phyloP scores from a whole-genome alignment of 116 monocot genomes.

The Thalassia testudinum region DNA sequence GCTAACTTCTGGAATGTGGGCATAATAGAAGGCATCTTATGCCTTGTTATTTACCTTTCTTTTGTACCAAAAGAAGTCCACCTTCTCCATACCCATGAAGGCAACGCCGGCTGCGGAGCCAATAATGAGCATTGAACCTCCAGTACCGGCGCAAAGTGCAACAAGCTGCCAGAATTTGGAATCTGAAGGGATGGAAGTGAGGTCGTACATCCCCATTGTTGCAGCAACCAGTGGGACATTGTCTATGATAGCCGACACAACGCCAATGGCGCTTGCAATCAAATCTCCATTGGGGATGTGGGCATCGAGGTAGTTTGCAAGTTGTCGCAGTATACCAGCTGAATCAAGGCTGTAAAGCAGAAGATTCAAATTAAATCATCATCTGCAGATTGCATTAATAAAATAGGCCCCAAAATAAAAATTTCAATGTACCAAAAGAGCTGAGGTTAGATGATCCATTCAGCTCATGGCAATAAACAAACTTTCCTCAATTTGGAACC shows the following conservation, averaged over 20 bases:
- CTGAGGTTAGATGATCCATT: too few relatives aligned
- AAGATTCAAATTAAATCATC: too few relatives aligned
- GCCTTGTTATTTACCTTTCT: constrained; percentile 41
- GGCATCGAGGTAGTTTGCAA: constrained; percentile 91
- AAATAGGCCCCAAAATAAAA: too few relatives aligned
- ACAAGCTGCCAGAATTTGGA: constrained; percentile 95
- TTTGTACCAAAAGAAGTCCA: constrained; percentile 96
- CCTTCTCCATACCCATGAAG: constrained; percentile 99
- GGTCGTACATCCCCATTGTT: constrained; percentile 98
- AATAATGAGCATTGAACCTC: constrained; percentile 97
- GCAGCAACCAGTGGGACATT: constrained; percentile 97
- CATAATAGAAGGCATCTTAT: too few relatives aligned
- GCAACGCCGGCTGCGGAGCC: constrained; percentile 98
- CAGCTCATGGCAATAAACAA: too few relatives aligned
- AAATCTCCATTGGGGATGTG: constrained; percentile 71
- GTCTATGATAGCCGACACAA: constrained; percentile 85
- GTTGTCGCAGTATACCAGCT: constrained; percentile 81
- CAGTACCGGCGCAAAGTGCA: constrained; percentile 96
- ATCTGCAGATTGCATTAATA: too few relatives aligned
- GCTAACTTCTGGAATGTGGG: background rate
- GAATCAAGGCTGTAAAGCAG: constrained; percentile 62
- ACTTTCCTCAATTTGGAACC: too few relatives aligned
- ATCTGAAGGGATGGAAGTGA: constrained; percentile 80
- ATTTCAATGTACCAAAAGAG: too few relatives aligned
- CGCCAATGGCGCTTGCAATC: constrained; percentile 84